phyloP scores from a whole-genome alignment of 108 stramenopile genomes.

The Schizochytrium sp. region DNA sequence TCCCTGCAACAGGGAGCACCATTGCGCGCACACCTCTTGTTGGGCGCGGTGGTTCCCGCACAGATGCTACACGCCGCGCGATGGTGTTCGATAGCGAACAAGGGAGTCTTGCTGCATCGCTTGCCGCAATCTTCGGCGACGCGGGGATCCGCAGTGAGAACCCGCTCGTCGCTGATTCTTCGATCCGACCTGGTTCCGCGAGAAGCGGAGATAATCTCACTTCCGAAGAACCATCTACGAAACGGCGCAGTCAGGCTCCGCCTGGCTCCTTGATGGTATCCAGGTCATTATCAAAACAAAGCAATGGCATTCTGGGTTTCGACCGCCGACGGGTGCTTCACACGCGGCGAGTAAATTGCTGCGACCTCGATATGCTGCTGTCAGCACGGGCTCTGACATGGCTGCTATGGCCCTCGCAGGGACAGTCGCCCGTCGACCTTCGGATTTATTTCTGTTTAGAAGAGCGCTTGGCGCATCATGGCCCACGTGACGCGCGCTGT shows the following conservation, averaged over 20 bases:
- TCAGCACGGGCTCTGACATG: not conserved
- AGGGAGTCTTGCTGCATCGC: not conserved
- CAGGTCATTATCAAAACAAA: not conserved
- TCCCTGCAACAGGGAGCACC: not conserved
- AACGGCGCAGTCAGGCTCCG: not conserved
- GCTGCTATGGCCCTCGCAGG: not conserved
- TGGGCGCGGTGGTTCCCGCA: not conserved
- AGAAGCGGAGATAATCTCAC: not conserved
- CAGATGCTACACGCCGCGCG: not conserved
- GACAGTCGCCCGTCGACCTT: not conserved
- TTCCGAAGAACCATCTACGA: not conserved
- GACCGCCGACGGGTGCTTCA: not conserved
- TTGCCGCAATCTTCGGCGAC: not conserved
- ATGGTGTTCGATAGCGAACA: not conserved
- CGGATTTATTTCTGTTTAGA: not conserved
- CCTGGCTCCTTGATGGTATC: too few species aligned
- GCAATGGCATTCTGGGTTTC: not conserved
- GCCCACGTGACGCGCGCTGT: not conserved
- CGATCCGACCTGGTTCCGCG: not conserved
- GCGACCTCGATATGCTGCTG: not conserved
- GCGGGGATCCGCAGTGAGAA: not conserved
- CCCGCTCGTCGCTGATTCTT: not conserved
- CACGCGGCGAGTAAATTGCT: not conserved
- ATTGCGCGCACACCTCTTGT: not conserved
- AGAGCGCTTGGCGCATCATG: not conserved